These are phyloP conservation scores for Tuber magnatum DNA, from an alignment of 495 filamentous ascomycete genomes.

Conservation along the genomic window DNA sequence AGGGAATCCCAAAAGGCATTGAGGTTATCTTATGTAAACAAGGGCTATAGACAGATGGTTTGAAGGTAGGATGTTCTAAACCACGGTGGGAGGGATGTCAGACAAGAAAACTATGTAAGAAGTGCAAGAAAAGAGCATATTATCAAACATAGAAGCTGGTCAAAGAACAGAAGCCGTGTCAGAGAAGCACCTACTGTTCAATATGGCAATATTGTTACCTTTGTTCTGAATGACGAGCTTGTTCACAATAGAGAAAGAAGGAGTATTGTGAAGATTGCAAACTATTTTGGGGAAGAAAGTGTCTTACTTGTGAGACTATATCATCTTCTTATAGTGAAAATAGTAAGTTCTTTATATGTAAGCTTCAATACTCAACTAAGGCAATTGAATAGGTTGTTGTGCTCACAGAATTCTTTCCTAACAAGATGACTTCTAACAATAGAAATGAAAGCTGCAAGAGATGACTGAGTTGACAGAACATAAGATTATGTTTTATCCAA, in stretches of 20 bases:
- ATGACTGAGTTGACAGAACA: too few relatives aligned
- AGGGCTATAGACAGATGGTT: constrained; percentile 1
- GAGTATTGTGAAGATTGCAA: neutral
- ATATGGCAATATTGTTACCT: neutral
- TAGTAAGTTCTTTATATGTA: neutral
- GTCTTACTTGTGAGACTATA: neutral
- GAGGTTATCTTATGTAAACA: neutral
- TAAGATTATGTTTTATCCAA: too few relatives aligned
- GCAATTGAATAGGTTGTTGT: neutral
- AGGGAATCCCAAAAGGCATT: too few relatives aligned
- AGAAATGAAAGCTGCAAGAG: too few relatives aligned
- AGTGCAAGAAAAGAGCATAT: neutral
- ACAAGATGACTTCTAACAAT: neutral
- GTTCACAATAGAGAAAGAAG: neutral
- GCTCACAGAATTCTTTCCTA: neutral
- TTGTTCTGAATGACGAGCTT: neutral
- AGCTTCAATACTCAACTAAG: too few relatives aligned
- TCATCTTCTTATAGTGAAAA: neutral
- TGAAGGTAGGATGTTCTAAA: neutral
- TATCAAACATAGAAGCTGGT: neutral
- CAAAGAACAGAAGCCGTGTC: neutral
- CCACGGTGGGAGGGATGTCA: neutral
- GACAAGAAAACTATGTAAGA: neutral
- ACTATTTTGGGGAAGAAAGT: neutral
- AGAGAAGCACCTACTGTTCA: neutral